phyloP scores from a whole-genome alignment of 805 yeast species.

The Candida patagonica region DNA sequence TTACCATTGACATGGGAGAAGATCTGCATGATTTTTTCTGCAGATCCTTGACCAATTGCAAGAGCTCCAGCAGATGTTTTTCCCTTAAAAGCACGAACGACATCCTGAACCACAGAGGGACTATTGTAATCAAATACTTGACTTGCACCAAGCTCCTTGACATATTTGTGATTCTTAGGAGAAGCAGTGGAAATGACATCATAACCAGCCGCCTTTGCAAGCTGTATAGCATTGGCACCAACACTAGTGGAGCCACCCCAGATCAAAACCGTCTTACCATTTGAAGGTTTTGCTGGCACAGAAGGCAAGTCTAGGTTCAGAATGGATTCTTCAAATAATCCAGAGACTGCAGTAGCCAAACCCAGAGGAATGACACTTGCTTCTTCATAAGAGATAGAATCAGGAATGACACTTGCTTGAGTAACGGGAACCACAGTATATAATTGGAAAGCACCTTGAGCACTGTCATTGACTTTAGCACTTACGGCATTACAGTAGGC shows the following conservation, averaged over 20 bases:
- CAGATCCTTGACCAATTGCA: no score
- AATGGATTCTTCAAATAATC: slow-evolving; percentile 22
- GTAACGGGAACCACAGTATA: slow-evolving; percentile 32
- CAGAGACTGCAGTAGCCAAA: slow-evolving; percentile 39
- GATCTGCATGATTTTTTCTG: no score
- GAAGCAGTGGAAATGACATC: slow-evolving; percentile 45
- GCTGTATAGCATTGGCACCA: slow-evolving; percentile 49
- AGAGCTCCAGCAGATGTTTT: no score
- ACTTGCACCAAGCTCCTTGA: slow-evolving; percentile 42
- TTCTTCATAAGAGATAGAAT: slow-evolving; percentile 45
- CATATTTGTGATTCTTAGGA: slow-evolving; percentile 32
- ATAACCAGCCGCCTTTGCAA: slow-evolving; percentile 44
- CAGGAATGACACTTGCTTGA: slow-evolving; percentile 30
- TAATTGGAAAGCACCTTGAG: slow-evolving; percentile 52
- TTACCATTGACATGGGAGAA: no score
- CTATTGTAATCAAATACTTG: slow-evolving; percentile 37
- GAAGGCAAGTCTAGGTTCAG: slow-evolving; percentile 19
- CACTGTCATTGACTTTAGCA: slow-evolving; percentile 31
- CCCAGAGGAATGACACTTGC: slow-evolving; percentile 55
- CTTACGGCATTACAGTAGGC: slow-evolving; percentile 42
- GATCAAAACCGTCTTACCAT: slow-evolving; percentile 16
- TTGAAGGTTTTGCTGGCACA: slow-evolving; percentile 2
- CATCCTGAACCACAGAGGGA: slow-evolving; percentile 35
- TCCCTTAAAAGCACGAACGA: slow-evolving; percentile 29
- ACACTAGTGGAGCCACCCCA: slow-evolving; percentile 50